A percentile compares a stretch with the other conserved stretches of the same genome.
phyloP scores from a whole-genome alignment of 2,329 filamentous ascomycete species.

The Phaeophleospora eucalypticola region DNA sequence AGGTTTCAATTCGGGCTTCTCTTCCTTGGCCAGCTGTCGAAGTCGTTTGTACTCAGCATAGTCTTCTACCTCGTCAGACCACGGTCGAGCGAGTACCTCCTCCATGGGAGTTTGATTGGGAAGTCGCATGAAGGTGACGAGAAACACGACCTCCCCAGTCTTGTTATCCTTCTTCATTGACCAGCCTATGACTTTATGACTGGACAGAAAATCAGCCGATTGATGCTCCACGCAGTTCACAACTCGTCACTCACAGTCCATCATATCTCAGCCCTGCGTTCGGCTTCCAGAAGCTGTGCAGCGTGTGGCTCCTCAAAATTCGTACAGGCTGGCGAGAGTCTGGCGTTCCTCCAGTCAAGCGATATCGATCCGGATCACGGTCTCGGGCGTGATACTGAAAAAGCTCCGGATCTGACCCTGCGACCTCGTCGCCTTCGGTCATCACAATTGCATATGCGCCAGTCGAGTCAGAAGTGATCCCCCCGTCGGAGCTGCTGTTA shows the following conservation, averaged over 20 bases:
- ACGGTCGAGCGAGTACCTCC: constrained; percentile 37
- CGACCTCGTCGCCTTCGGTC: constrained; percentile 38
- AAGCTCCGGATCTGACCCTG: constrained; percentile 29
- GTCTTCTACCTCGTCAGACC: constrained; percentile 45
- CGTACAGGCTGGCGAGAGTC: constrained; percentile 41
- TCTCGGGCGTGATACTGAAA: constrained; percentile 41
- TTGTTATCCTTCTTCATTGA: constrained; percentile 30
- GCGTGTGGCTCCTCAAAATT: constrained; percentile 42
- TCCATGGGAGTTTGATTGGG: constrained; percentile 31
- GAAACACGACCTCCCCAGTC: constrained; percentile 33
- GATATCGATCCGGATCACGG: constrained; percentile 42
- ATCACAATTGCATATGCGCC: constrained; percentile 47
- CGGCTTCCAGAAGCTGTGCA: constrained; percentile 44
- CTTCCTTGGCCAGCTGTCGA: constrained; percentile 16
- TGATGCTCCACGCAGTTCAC: neutral
- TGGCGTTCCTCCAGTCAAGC: constrained; percentile 40
- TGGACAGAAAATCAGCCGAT: constrained; percentile 9
- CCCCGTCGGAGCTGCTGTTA: constrained; percentile 37
- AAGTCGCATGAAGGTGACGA: constrained; percentile 38
- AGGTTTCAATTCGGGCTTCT: neutral
- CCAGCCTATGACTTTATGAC: constrained; percentile 41
- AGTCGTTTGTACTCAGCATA: constrained; percentile 47
- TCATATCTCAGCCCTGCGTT: constrained; percentile 47
- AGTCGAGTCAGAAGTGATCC: constrained; percentile 39
- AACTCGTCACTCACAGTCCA: constrained; percentile 42